phyloP scores from a whole-genome alignment of 1,284 basidiomycete species.

The Melanopsichium pennsylvanicum region DNA sequence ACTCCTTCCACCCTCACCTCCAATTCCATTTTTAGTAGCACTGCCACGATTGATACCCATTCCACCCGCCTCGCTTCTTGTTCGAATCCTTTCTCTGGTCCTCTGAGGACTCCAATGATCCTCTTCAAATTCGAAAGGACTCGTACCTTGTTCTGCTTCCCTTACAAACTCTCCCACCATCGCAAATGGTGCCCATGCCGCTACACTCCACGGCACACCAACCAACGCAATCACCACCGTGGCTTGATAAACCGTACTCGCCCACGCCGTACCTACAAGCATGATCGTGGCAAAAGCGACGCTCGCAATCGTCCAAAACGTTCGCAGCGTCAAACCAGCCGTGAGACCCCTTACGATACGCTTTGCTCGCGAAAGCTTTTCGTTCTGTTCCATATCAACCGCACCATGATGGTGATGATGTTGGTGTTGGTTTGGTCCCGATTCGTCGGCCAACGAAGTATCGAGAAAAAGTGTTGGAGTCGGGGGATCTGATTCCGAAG shows the following conservation, averaged over 20 bases:
- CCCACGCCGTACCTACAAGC: conserved; percentile 46
- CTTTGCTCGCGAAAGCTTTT: conserved; percentile 15
- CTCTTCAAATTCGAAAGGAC: conserved; percentile 42
- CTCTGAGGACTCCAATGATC: conserved; percentile 44
- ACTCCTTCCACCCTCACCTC: too few relatives aligned
- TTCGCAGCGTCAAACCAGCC: conserved; percentile 46
- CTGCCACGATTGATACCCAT: too few relatives aligned
- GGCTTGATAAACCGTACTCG: conserved; percentile 30
- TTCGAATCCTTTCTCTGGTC: conserved; percentile 10
- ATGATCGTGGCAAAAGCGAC: conserved; percentile 43
- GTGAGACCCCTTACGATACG: conserved; percentile 17
- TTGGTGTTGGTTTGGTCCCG: too few relatives aligned
- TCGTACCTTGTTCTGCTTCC: conserved; percentile 52
- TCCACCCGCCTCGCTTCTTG: not conserved
- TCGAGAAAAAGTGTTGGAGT: conserved; percentile 8
- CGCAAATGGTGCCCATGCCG: conserved; percentile 63
- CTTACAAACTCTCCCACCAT: conserved; percentile 61
- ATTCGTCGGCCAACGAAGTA: not conserved
- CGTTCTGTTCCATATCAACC: conserved; percentile 1
- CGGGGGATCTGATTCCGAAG: not conserved
- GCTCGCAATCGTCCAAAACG: conserved; percentile 55
- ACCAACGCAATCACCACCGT: conserved; percentile 56
- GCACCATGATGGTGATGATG: conserved; percentile 2
- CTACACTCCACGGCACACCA: conserved; percentile 63
- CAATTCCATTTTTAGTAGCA: too few relatives aligned